Percentiles rank a stretch among this genome's conserved stretches.
phyloP scores from a whole-genome alignment of 208 protist species.

The Trichomonas tenax region DNA sequence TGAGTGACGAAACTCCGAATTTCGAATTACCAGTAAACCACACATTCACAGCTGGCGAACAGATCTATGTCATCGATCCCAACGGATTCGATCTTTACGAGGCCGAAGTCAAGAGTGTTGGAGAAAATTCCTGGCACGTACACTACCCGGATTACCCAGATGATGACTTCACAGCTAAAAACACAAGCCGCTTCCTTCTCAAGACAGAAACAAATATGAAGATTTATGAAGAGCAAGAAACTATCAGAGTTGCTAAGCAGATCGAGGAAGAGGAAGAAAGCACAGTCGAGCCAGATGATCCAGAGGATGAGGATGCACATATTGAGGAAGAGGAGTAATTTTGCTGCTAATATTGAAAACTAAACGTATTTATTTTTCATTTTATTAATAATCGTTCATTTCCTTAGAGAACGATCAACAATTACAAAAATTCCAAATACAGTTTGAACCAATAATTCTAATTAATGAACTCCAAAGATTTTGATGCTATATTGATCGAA shows the following conservation, averaged over 20 bases:
- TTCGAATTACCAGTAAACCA: background rate
- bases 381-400: no score
- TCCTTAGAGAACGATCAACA: no score
- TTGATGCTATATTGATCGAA: no score
- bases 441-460: no score
- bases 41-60: background rate
- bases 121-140: background rate
- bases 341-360: no score
- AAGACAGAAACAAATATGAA: background rate
- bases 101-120: background rate
- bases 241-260: background rate
- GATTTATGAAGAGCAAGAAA: background rate
- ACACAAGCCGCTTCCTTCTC: background rate
- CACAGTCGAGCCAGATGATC: background rate
- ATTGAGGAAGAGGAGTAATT: background rate
- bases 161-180: background rate
- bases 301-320: background rate
- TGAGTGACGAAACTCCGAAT: background rate
- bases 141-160: slow-evolving; percentile 6
- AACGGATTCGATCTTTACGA: background rate
- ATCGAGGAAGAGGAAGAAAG: background rate
- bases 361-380: no score
- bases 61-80: slow-evolving; percentile 16
- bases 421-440: no score
- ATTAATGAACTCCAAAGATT: no score